phyloP scores from a whole-genome alignment of 768 basidiomycete species.

The Russula emetica region DNA sequence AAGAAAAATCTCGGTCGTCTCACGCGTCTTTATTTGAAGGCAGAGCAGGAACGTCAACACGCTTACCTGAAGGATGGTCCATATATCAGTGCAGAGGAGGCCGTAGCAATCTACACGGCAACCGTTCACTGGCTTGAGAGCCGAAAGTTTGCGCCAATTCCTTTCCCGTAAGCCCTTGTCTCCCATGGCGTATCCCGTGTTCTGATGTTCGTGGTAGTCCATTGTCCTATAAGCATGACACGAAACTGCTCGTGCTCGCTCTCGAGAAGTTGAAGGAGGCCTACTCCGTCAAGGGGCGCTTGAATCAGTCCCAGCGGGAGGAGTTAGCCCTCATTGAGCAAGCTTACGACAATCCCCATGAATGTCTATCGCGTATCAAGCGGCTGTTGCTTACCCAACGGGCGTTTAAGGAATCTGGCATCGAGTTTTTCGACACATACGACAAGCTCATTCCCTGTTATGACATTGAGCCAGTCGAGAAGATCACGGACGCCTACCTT shows the following conservation, averaged over 20 bases:
- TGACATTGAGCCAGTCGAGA: constrained; percentile 99
- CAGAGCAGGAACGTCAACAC: constrained; percentile 98
- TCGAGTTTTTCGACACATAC: constrained; percentile 96
- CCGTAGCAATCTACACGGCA: constrained; percentile 96
- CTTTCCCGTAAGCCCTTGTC: constrained; percentile 74
- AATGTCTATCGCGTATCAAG: constrained; percentile 98
- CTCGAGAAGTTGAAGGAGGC: constrained; percentile 99
- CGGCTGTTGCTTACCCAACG: constrained; percentile 93
- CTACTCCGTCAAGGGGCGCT: constrained; percentile 93
- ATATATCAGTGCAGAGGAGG: constrained; percentile 98
- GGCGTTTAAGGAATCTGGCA: constrained; percentile 97
- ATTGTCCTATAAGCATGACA: constrained; percentile 98
- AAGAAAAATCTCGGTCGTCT: constrained; percentile 99
- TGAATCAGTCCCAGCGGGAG: constrained; percentile 98
- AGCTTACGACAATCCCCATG: constrained; percentile 98
- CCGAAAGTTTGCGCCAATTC: constrained; percentile 96
- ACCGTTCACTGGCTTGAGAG: constrained; percentile 99
- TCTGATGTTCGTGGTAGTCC: constrained; percentile 46
- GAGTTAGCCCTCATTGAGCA: constrained; percentile 98
- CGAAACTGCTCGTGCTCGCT: constrained; percentile 92
- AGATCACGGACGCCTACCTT: constrained; percentile 98
- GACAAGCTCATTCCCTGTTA: constrained; percentile 99
- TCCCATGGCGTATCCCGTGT: background rate
- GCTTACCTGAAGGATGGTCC: constrained; percentile 99
- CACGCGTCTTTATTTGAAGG: constrained; percentile 96